phyloP scores from a whole-genome alignment of 2,329 filamentous ascomycete genomes.

The Cylindrodendrum hubeiense region DNA sequence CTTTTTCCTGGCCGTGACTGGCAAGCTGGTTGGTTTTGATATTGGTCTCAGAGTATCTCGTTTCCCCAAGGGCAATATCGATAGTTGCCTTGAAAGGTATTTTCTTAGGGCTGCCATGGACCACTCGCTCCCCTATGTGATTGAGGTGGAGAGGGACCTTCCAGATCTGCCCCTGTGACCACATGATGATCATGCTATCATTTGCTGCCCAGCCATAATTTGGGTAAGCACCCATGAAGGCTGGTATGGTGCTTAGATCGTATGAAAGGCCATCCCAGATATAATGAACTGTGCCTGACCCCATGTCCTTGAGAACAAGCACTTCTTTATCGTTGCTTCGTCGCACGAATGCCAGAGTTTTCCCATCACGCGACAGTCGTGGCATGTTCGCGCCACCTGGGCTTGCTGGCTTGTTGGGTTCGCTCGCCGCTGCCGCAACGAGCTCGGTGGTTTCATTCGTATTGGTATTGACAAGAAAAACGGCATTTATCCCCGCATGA shows the following conservation, averaged over 20 bases:
- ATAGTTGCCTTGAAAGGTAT: neutral
- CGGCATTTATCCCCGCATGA: neutral
- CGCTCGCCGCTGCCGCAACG: neutral
- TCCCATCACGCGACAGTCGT: neutral
- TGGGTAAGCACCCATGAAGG: conserved; percentile 6
- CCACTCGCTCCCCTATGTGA: neutral
- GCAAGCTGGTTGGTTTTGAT: neutral
- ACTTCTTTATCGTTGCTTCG: neutral
- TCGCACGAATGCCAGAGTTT: neutral
- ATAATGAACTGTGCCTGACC: neutral
- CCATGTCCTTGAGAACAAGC: neutral
- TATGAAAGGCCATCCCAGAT: neutral
- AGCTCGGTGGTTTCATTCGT: neutral
- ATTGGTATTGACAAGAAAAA: neutral
- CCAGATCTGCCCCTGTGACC: conserved; percentile 1
- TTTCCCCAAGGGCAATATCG: neutral
- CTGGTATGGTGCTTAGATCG: conserved; percentile 3
- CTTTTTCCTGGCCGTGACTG: too few species aligned
- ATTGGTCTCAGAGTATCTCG: neutral
- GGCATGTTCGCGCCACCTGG: conserved; percentile 8
- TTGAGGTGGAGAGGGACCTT: neutral
- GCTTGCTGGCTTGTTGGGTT: conserved; percentile 1
- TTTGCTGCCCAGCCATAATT: neutral
- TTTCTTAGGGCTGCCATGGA: neutral
- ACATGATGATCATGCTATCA: neutral